A percentile compares a stretch with the other conserved stretches of the same genome.
Conservation (phyloP, 805 yeast species). For the Schwanniomyces occidentalis region DNA sequence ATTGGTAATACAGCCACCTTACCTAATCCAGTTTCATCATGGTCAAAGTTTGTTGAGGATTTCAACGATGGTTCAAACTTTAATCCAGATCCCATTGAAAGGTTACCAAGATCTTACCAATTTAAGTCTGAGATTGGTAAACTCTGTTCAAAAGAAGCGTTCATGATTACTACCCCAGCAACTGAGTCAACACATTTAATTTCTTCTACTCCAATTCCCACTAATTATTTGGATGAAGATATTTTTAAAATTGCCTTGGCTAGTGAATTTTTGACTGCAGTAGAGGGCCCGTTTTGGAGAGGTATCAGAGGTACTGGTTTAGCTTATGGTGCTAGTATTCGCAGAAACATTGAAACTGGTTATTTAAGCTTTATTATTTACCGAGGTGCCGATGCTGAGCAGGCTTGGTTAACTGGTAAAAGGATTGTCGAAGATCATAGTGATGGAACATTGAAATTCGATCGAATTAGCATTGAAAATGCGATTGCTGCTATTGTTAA, state of each 20-base stretch:
- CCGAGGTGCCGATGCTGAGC: slow-evolving; percentile 79
- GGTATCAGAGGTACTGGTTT: slow-evolving; percentile 93
- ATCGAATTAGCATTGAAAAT: slow-evolving; percentile 61
- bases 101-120: slow-evolving; percentile 51
- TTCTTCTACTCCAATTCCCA: slow-evolving; percentile 60
- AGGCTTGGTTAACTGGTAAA: slow-evolving; percentile 63
- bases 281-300: slow-evolving; percentile 97
- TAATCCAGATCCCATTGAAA: slow-evolving; percentile 14
- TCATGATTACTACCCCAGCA: slow-evolving; percentile 72
- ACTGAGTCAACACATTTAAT: slow-evolving; percentile 77
- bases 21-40: slow-evolving; percentile 55
- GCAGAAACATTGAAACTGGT: slow-evolving; percentile 63
- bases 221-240: slow-evolving; percentile 49
- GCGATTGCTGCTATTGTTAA: slow-evolving; percentile 77
- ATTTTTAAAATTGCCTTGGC: slow-evolving; percentile 70
- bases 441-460: slow-evolving; percentile 54
- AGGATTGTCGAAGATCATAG: slow-evolving; percentile 63
- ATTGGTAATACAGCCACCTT: slow-evolving; percentile 65
- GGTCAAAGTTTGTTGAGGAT: slow-evolving; percentile 44
- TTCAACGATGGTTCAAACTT: slow-evolving; percentile 16
- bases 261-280: slow-evolving; percentile 73
- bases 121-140: slow-evolving; percentile 59
- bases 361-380: slow-evolving; percentile 66
- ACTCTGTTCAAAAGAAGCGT: slow-evolving; percentile 53
- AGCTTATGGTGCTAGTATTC: slow-evolving; percentile 82